These are phyloP conservation scores for Hypomyces rosellus DNA, from an alignment of 2,329 filamentous ascomycete species.

Conservation along the genomic window DNA sequence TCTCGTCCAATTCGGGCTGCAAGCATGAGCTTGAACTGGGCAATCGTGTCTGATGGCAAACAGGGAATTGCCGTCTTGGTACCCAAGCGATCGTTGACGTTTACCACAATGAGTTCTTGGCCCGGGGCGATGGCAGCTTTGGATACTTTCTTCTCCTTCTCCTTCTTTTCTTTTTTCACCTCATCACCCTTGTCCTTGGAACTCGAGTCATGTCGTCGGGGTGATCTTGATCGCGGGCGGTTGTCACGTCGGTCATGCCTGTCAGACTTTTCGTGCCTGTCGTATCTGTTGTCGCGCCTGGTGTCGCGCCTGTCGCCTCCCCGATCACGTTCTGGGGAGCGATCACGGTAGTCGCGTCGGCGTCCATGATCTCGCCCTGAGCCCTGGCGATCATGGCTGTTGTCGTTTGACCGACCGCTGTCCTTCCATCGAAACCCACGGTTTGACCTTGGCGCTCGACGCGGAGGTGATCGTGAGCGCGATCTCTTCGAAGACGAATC, in stretches of 20 bases:
- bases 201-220: slow-evolving; percentile 21
- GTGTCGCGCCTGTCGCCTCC: slow-evolving; percentile 24
- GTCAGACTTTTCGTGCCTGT: slow-evolving; percentile 15
- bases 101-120: slow-evolving; percentile 88
- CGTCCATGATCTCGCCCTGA: slow-evolving; percentile 24
- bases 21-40: slow-evolving; percentile 85
- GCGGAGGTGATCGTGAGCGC: slow-evolving; percentile 22
- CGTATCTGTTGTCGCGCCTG: slow-evolving; percentile 15
- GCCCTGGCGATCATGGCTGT: slow-evolving; percentile 32
- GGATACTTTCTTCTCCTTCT: slow-evolving; percentile 18
- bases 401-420: slow-evolving; percentile 41
- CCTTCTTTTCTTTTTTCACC: slow-evolving; percentile 35
- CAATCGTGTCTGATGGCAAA: slow-evolving; percentile 74
- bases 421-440: slow-evolving; percentile 56
- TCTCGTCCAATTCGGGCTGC: slow-evolving; percentile 83
- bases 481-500: slow-evolving; percentile 19
- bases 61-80: slow-evolving; percentile 95
- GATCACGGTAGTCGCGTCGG: slow-evolving; percentile 40
- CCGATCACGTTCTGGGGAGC: slow-evolving; percentile 25
- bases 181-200: slow-evolving; percentile 29
- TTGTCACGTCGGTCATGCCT: slow-evolving; percentile 26
- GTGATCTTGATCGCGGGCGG: slow-evolving; percentile 11
- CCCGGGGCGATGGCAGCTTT: slow-evolving; percentile 27
- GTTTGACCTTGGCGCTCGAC: slow-evolving; percentile 17
- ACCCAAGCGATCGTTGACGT: slow-evolving; percentile 90